Evolutionary conservation across 331 rosid genomes (phyloP), one percentile per base, ranked within the genome.

Genomic region (Phaseolus coccineus): DNA sequence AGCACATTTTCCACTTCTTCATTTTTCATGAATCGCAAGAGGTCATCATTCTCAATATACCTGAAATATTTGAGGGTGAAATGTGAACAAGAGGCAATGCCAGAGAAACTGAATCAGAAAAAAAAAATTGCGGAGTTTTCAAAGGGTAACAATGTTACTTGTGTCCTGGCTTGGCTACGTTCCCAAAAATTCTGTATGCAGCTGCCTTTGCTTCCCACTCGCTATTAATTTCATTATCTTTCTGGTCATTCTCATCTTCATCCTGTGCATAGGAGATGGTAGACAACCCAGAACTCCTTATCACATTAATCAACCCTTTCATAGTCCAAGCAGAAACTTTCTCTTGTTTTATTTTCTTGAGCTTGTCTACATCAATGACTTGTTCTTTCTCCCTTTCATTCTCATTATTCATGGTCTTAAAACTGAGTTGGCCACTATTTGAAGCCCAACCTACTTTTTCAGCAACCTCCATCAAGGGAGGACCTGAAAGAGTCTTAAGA

Each of bases 251-350:
- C 59, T 81, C 95, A 12, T 92, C 87, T 13, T 85, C 88, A 2
- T 86, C 85, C 0, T 86, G 85, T 19, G 95, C 37, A 69, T 87
- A 76, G 51, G 91, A 85, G 44, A 90, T 85, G 59, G 91, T 91
- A 63, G 98, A 87, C 80, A 95, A 64, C 22, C 98, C 91, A 28
- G 97, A 87, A 69, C 83, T 82, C 44, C 85, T 81, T 25, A 95
- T 88, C 40, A 88, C 97, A 84, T 85, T 80, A 73, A 92, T 69
- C 73, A 95, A 84, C 22, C 91, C 94, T 84, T 82, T 92, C 94
- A 95, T 87, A 5, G 98, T 95, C 97, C 94, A 95, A 85, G 97
- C 92, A 48, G 97, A 95, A 84, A 95, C 84, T 37, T 82, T 92
- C 77, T 77, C 94, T 61, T 84, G 92, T 73, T 88, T 92, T 92